A percentile compares a stretch with the other conserved stretches of the same genome.
phyloP scores from a whole-genome alignment of 2,329 filamentous ascomycete genomes.

The Magnaporthiopsis rhizophila region DNA sequence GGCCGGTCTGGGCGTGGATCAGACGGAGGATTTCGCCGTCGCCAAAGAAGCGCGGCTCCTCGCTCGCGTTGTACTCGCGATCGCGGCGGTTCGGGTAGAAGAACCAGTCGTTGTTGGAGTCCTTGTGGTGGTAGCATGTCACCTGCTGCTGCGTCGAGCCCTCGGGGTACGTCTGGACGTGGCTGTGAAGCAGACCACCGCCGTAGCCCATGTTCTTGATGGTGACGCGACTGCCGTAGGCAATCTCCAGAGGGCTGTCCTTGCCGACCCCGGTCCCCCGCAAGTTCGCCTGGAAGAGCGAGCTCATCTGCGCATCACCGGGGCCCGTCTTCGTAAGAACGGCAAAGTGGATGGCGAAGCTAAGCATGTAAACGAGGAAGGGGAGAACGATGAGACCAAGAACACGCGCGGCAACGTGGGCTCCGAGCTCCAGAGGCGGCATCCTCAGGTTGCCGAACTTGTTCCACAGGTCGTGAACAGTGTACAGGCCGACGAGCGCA shows the following conservation, averaged over 20 bases:
- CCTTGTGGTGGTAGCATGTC: slow-evolving; percentile 99
- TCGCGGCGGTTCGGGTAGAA: slow-evolving; percentile 89
- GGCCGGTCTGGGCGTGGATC: slow-evolving; percentile 90
- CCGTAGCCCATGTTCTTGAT: slow-evolving; percentile 99
- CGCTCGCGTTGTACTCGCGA: slow-evolving; percentile 62
- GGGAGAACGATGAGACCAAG: slow-evolving; percentile 84
- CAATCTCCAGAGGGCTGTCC: slow-evolving; percentile 88
- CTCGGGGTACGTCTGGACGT: slow-evolving; percentile 91
- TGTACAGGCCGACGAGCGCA: slow-evolving; percentile 90
- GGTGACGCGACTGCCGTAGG: slow-evolving; percentile 79
- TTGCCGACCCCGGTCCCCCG: slow-evolving; percentile 89
- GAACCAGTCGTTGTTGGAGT: slow-evolving; percentile 99
- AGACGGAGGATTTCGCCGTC: slow-evolving; percentile 75
- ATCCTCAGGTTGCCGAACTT: slow-evolving; percentile 95
- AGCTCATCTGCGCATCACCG: slow-evolving; percentile 99
- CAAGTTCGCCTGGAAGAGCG: slow-evolving; percentile 95
- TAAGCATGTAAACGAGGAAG: slow-evolving; percentile 86
- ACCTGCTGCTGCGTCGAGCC: slow-evolving; percentile 93
- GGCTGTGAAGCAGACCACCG: slow-evolving; percentile 89
- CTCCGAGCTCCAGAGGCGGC: slow-evolving; percentile 61
- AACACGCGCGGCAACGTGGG: slow-evolving; percentile 73
- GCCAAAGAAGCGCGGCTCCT: slow-evolving; percentile 65
- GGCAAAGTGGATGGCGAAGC: slow-evolving; percentile 89
- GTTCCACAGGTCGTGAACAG: slow-evolving; percentile 92
- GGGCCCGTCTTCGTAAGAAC: slow-evolving; percentile 91